Evolutionary conservation across 495 filamentous ascomycete genomes (phyloP).

Genomic region (Tuber aestivum): DNA sequence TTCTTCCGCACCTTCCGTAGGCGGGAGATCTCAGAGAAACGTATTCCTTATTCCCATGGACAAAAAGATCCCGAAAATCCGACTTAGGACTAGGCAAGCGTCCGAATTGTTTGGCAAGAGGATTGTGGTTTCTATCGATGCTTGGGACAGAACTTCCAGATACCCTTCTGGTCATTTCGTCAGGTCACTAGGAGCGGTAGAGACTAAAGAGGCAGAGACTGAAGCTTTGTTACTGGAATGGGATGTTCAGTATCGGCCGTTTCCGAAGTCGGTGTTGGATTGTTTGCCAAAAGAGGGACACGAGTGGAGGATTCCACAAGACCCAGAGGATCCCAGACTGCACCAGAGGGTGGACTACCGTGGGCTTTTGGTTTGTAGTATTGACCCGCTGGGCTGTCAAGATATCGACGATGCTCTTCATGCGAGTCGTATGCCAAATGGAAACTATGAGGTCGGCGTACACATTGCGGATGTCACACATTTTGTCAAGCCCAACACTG

Average conservation of each 20-base stretch:
- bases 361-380: conserved; percentile 86
- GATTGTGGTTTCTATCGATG: conserved; percentile 89
- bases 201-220: conserved; percentile 92
- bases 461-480: conserved; percentile 98
- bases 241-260: conserved; percentile 95
- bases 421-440: conserved; percentile 74
- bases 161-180: conserved; percentile 94
- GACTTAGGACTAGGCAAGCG: conserved; percentile 83
- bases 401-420: conserved; percentile 98
- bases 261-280: conserved; percentile 89
- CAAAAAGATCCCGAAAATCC: conserved; percentile 91
- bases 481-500: conserved; percentile 93
- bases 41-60: conserved; percentile 97
- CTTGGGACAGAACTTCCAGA: conserved; percentile 86
- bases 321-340: conserved; percentile 75
- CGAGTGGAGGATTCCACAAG: conserved; percentile 81
- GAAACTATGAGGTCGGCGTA: conserved; percentile 95
- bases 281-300: conserved; percentile 89
- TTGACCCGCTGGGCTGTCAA: conserved; percentile 91
- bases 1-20: conserved; percentile 65
- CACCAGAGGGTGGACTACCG: conserved; percentile 73
- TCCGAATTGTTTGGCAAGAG: conserved; percentile 81
- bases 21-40: conserved; percentile 76
- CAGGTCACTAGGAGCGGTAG: conserved; percentile 82
- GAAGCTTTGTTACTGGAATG: conserved; percentile 91